Percentiles rank a stretch among this genome's conserved stretches.
Evolutionary conservation across 805 yeast species (phyloP).

Genomic region (Osmozyma mogii): DNA sequence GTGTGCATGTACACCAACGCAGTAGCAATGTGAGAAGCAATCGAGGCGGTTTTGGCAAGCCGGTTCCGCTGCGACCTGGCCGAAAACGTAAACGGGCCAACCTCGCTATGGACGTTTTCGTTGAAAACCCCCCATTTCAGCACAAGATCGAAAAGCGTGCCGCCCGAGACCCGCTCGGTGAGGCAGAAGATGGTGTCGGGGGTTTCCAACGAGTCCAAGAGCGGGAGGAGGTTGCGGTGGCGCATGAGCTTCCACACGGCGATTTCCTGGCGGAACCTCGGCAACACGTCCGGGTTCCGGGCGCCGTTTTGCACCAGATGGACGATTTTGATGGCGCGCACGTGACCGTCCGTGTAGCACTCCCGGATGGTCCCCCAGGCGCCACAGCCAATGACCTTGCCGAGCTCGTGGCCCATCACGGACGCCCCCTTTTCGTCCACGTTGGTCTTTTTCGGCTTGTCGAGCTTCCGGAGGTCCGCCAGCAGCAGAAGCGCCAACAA

Average conservation of each 20-base stretch:
- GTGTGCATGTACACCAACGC: constrained; percentile 57
- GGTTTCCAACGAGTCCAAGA: constrained; percentile 56
- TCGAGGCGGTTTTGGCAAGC: constrained; percentile 23
- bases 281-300: constrained; percentile 39
- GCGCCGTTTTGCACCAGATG: constrained; percentile 22
- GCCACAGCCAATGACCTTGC: constrained; percentile 76
- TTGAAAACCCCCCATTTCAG: constrained; percentile 51
- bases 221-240: constrained; percentile 58
- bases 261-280: constrained; percentile 63
- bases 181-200: constrained; percentile 61
- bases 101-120: constrained; percentile 16
- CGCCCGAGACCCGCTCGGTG: constrained; percentile 61
- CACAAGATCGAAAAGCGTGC: constrained; percentile 75
- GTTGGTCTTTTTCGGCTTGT: constrained; percentile 19
- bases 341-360: constrained; percentile 36
- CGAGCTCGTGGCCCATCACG: constrained; percentile 55
- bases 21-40: constrained; percentile 45
- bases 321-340: constrained; percentile 56
- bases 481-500: constrained; percentile 31
- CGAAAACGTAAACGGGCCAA: constrained; percentile 22
- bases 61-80: constrained; percentile 23
- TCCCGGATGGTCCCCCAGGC: constrained; percentile 86
- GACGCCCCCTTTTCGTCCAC: constrained; percentile 63
- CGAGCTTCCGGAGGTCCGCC: constrained; percentile 23
- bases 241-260: constrained; percentile 63